Evolutionary conservation across 768 basidiomycete genomes (phyloP), one percentile per base, ranked within the genome.

Genomic region (Neoboletus magnificus): DNA sequence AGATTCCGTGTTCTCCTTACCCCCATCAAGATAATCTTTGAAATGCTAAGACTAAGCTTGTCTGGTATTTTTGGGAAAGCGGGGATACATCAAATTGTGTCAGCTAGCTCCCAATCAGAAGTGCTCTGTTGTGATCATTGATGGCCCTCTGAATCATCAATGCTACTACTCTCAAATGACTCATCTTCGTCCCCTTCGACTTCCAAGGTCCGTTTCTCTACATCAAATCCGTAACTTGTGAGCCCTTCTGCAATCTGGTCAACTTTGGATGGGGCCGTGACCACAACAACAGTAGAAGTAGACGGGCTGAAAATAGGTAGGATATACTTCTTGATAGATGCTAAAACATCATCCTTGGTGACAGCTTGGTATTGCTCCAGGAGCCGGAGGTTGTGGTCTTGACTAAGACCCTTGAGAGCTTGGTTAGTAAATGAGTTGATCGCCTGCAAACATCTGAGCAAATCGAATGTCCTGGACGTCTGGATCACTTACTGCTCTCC

Each of bases 361-460:
- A 98, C 82, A n/a, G 74, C 73, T 77, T 93, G 87, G 64, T 85
- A 89, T 66, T 85, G 83, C 61, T 86, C 82, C 43, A 96, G 77
- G n/a, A 93, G 79, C 50, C 87, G 80, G 25, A 89, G 76, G 62
- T 89, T 86, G 65, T 89, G 77, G 57, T 85, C 82, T 65, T 87
- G 85, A 6, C 86, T 74, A 11, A 98, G 82, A 32, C 86, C 89
- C 66, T 90, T 91, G n/a, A 99, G 77, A 0, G 87, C 90, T 76
- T 97, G 92, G 72, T 98, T 95, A 30, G 80, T 76, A 73, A 97
- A 98, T 0, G 93, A 96, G 25, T 82, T 79, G 37, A 82, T 69
- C 1, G 93, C 93, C 92, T 93, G 62, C 4, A 46, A 6, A 51
- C 0, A 41, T 16, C 36, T 64, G 51, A 64, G 41, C 27, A 47